A percentile compares a stretch with the other conserved stretches of the same genome.
Conservation (phyloP, 108 stramenopile genomes). For the Hondaea fermentalgiana region DNA sequence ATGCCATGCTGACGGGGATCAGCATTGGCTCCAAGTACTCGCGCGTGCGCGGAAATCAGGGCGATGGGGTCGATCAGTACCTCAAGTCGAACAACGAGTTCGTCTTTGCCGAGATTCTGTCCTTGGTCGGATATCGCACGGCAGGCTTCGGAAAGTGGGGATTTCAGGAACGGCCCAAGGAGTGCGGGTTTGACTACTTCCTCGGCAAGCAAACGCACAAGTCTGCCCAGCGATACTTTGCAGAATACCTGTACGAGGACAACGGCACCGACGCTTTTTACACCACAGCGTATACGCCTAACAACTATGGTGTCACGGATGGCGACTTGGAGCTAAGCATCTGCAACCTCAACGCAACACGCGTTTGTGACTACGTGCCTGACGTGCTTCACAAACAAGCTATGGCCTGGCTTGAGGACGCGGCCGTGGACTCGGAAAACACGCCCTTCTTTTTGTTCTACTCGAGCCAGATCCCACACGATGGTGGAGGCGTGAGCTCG, state of each 20-base stretch:
- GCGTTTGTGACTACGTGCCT: neutral
- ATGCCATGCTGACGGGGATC: neutral
- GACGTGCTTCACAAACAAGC: constrained; percentile 2
- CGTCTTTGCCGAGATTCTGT: neutral
- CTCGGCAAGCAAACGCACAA: neutral
- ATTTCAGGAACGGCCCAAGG: neutral
- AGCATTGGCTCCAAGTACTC: neutral
- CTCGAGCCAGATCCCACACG: neutral
- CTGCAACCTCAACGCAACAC: neutral
- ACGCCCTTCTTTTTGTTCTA: neutral
- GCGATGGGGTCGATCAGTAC: neutral
- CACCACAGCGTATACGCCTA: neutral
- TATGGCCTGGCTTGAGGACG: neutral
- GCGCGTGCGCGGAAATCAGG: neutral
- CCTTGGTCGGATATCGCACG: neutral
- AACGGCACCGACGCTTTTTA: neutral
- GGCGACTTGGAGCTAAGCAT: neutral
- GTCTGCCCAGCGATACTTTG: neutral
- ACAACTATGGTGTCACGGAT: neutral
- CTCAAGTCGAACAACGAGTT: neutral
- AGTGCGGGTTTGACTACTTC: neutral
- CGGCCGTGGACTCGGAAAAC: neutral
- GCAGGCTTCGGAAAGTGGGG: constrained; percentile 4
- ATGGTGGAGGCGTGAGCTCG: neutral
- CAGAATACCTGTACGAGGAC: neutral